Percentiles rank a stretch among this genome's conserved stretches.
Conservation (phyloP, 768 basidiomycete genomes). For the Russula sp. region DNA sequence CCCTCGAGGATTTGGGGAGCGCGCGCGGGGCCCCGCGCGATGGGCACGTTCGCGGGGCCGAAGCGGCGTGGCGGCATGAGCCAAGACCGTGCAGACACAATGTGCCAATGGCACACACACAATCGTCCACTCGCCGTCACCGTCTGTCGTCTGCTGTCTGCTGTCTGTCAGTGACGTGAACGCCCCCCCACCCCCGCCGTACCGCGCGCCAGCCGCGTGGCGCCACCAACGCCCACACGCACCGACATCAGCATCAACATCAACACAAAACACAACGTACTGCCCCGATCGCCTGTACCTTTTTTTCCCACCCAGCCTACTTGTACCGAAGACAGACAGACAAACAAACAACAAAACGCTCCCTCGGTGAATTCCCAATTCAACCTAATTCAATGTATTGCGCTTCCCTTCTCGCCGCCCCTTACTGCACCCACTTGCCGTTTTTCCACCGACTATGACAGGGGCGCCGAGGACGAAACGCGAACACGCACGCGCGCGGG, state of each 20-base stretch:
- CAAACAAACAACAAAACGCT: neutral
- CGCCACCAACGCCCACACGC: neutral
- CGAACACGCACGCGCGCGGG: neutral
- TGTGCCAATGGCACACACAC: no score
- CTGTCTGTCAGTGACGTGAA: no score
- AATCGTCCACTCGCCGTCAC: neutral
- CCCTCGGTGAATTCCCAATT: neutral
- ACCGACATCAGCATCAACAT: neutral
- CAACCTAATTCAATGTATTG: neutral
- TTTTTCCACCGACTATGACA: neutral
- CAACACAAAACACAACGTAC: no score
- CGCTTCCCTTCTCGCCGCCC: no score
- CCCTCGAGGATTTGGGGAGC: conserved; percentile 15
- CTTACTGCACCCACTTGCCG: neutral
- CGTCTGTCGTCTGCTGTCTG: neutral
- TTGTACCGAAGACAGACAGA: no score
- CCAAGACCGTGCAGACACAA: neutral
- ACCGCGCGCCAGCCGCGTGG: conserved; percentile 16
- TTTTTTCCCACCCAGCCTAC: conserved; percentile 3
- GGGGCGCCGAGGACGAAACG: neutral
- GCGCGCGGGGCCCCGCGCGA: conserved; percentile 14
- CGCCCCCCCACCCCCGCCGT: neutral
- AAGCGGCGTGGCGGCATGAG: conserved; percentile 2
- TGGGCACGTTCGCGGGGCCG: conserved; percentile 10
- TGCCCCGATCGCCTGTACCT: neutral